These are phyloP conservation scores for Pythium chondricola DNA, from an alignment of 352 stramenopile species.

Conservation along the genomic window DNA sequence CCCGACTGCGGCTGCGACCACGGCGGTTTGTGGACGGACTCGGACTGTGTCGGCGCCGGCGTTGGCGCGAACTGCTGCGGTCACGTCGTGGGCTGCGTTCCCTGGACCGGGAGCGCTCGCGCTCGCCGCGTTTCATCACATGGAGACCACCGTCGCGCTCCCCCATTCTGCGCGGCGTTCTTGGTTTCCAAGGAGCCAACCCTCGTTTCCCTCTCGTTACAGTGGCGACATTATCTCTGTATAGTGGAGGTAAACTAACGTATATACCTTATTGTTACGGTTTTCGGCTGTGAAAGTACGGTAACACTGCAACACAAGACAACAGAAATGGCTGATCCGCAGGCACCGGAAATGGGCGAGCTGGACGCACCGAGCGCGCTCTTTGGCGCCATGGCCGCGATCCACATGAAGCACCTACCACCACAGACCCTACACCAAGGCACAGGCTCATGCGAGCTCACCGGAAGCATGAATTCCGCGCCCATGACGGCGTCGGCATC, in stretches of 20 bases:
- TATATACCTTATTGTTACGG: too few relatives aligned
- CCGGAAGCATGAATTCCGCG: not conserved
- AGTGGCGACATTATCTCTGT: too few relatives aligned
- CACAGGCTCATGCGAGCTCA: not conserved
- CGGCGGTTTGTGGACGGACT: conserved; percentile 11
- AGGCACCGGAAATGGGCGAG: too few relatives aligned
- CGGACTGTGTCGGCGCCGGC: not conserved
- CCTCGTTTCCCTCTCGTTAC: too few relatives aligned
- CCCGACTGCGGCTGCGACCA: conserved; percentile 12
- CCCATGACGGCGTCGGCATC: not conserved
- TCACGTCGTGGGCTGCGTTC: not conserved
- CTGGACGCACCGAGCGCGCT: conserved; percentile 5
- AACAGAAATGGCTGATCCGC: too few relatives aligned
- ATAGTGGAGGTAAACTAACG: too few relatives aligned
- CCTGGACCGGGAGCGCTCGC: too few relatives aligned
- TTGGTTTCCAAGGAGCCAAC: not conserved
- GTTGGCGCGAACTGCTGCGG: not conserved
- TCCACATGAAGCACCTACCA: conserved; percentile 9
- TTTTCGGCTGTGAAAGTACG: too few relatives aligned
- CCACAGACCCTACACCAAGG: not conserved
- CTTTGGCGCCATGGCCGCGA: conserved; percentile 4
- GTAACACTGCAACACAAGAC: too few relatives aligned
- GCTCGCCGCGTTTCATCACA: conserved; percentile 22
- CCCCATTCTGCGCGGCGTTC: conserved; percentile 1
- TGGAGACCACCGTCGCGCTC: conserved; percentile 19